A percentile compares a stretch with the other conserved stretches of the same genome.
Evolutionary conservation across 23 red algal species (phyloP).

Genomic region (Gracilaria caudata): DNA sequence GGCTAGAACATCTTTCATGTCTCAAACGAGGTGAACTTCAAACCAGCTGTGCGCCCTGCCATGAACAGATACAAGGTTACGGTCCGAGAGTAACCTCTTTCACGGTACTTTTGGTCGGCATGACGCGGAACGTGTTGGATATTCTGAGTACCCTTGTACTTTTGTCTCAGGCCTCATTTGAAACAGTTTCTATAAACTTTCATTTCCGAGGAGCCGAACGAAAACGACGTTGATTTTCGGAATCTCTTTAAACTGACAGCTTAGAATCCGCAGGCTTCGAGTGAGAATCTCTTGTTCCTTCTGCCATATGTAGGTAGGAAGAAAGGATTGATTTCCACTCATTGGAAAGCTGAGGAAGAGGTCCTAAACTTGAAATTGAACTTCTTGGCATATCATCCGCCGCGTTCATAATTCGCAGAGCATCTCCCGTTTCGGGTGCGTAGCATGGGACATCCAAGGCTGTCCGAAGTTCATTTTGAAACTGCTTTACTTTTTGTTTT

Average conservation of each 20-base stretch:
- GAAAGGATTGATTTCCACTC: slow-evolving; percentile 9
- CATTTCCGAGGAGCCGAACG: too few relatives aligned
- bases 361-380: neutral
- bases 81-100: too few relatives aligned
- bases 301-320: neutral
- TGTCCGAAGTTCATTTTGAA: slow-evolving; percentile 23
- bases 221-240: too few relatives aligned
- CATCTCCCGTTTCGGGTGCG: slow-evolving; percentile 54
- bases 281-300: neutral
- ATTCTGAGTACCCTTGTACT: too few relatives aligned
- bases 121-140: too few relatives aligned
- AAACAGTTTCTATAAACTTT: too few relatives aligned
- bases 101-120: too few relatives aligned
- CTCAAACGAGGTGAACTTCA: too few relatives aligned
- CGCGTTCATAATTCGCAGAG: neutral
- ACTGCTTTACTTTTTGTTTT: slow-evolving; percentile 27
- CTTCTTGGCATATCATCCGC: neutral
- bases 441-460: slow-evolving; percentile 31
- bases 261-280: neutral
- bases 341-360: neutral
- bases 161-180: too few relatives aligned
- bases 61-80: too few relatives aligned
- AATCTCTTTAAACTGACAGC: neutral
- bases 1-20: too few relatives aligned
- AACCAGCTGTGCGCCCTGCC: too few relatives aligned